Evolutionary conservation across 148 eudicot genomes (phyloP).

Genomic region (Salicornia ramosissima): DNA sequence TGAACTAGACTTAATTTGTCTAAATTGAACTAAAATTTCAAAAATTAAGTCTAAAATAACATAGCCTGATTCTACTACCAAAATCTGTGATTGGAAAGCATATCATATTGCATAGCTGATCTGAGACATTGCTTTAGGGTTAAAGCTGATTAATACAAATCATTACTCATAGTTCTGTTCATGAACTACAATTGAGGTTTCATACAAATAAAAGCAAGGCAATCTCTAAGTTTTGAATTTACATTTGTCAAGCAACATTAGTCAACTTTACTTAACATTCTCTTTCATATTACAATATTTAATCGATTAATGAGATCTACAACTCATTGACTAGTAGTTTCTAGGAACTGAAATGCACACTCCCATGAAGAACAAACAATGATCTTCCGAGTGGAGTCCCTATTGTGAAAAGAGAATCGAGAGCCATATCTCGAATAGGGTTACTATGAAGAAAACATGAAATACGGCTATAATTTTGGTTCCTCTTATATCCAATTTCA

Average conservation of each 20-base stretch:
- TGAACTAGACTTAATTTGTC: too few relatives aligned
- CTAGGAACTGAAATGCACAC: not conserved
- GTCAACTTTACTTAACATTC: not conserved
- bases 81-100: too few relatives aligned
- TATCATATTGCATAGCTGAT: too few relatives aligned
- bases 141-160: too few relatives aligned
- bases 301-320: not conserved
- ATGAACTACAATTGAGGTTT: too few relatives aligned
- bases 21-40: too few relatives aligned
- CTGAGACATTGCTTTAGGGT: too few relatives aligned
- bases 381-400: not conserved
- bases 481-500: not conserved
- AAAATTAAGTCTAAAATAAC: too few relatives aligned
- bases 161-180: not conserved
- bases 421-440: not conserved
- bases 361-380: not conserved
- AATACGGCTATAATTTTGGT: too few relatives aligned
- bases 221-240: conserved; percentile 9
- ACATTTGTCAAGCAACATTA: not conserved
- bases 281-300: not conserved
- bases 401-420: not conserved
- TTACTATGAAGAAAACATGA: too few relatives aligned
- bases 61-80: too few relatives aligned
- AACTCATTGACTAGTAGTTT: not conserved
- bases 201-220: not conserved